A percentile compares a stretch with the other conserved stretches of the same genome.
phyloP scores from a whole-genome alignment of 2,329 filamentous ascomycete species.

The Botryotinia convoluta region DNA sequence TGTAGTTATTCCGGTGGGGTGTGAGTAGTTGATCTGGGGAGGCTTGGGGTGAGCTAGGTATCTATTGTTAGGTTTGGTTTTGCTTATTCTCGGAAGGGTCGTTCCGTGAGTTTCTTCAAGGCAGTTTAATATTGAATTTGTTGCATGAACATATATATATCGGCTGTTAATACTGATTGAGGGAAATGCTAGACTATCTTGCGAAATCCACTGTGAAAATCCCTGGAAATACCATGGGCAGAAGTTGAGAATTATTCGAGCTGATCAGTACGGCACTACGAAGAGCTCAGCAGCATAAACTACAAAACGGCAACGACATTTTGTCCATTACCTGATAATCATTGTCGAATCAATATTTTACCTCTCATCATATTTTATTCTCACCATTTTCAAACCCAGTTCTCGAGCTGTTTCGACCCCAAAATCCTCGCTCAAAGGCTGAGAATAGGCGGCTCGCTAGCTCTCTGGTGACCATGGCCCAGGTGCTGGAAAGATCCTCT shows the following conservation, averaged over 20 bases:
- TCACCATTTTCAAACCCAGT: neutral
- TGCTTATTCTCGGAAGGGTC: neutral
- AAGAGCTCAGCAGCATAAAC: neutral
- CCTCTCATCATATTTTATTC: neutral
- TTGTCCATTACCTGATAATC: neutral
- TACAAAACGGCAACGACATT: neutral
- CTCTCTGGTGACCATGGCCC: neutral
- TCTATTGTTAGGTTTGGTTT: neutral
- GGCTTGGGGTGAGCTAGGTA: neutral
- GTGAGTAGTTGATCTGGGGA: neutral
- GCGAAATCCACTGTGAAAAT: neutral
- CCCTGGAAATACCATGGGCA: no score
- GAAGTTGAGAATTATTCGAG: neutral
- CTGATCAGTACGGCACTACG: no score
- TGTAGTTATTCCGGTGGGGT: no score
- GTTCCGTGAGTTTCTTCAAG: neutral
- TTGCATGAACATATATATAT: neutral
- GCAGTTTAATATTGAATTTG: neutral
- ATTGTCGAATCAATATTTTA: neutral
- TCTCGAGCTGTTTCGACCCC: neutral
- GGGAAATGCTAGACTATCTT: neutral
- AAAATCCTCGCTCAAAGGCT: neutral
- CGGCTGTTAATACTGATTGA: neutral
- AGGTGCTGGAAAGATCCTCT: neutral
- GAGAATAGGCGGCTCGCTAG: neutral